Evolutionary conservation across 2,329 filamentous ascomycete species (phyloP).

Genomic region (Botryotinia narcissicola): DNA sequence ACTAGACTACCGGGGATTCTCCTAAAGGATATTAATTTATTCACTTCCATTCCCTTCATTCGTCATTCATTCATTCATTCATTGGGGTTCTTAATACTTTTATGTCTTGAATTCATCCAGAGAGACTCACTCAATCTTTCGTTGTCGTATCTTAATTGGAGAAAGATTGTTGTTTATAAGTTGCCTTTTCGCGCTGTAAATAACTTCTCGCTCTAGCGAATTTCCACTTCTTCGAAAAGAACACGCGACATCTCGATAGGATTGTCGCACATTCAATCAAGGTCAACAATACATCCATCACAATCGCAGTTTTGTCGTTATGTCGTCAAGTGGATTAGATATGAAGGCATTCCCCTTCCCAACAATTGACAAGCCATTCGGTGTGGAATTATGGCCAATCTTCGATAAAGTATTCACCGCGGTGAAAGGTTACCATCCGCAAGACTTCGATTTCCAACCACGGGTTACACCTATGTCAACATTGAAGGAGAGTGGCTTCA

Average conservation of each 20-base stretch:
- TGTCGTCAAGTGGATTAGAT: conserved; percentile 20
- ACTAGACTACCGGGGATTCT: not conserved
- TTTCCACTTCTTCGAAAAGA: conserved; percentile 13
- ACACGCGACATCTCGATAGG: conserved; percentile 10
- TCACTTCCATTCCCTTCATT: conserved; percentile 1
- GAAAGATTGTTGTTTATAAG: conserved; percentile 9
- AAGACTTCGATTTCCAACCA: conserved; percentile 80
- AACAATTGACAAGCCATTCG: conserved; percentile 88
- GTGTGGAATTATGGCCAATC: conserved; percentile 87
- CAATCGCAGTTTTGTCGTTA: conserved; percentile 14
- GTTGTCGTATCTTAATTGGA: not conserved
- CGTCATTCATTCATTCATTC: conserved; percentile 14
- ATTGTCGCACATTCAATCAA: not conserved
- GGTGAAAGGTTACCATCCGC: conserved; percentile 75
- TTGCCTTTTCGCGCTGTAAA: conserved; percentile 19
- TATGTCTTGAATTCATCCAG: conserved; percentile 5
- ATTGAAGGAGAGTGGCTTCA: conserved; percentile 74
- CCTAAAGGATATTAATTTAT: conserved; percentile 15
- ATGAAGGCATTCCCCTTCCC: conserved; percentile 56
- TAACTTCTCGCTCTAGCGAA: conserved; percentile 18
- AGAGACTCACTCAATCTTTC: conserved; percentile 2
- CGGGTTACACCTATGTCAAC: conserved; percentile 89
- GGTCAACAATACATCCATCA: not conserved
- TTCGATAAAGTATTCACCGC: conserved; percentile 83
- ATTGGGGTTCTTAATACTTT: not conserved